These are phyloP conservation scores for Mucor ambiguus DNA, from an alignment of 371 early-diverging fungal species.

Conservation along the genomic window DNA sequence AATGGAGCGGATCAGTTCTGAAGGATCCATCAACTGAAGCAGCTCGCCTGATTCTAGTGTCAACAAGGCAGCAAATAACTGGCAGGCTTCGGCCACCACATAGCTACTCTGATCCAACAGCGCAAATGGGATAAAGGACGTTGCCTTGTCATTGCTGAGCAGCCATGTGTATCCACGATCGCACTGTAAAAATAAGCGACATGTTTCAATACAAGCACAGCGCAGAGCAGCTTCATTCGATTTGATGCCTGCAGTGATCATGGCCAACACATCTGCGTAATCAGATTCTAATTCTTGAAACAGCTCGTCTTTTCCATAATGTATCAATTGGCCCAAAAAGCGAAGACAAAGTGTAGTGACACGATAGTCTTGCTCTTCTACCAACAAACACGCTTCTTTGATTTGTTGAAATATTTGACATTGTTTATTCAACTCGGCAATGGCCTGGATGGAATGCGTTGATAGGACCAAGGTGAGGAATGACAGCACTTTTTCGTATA, in stretches of 20 bases:
- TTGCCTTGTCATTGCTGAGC: slow-evolving; percentile 24
- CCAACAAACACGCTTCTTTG: slow-evolving; percentile 4
- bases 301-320: slow-evolving; percentile 9
- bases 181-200: slow-evolving; percentile 25
- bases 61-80: slow-evolving; percentile 17
- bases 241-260: slow-evolving; percentile 16
- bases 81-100: slow-evolving; percentile 33
- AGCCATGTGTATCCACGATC: slow-evolving; percentile 25
- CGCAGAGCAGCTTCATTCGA: slow-evolving; percentile 40
- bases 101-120: slow-evolving; percentile 39
- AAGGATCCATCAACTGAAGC: slow-evolving; percentile 25
- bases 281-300: slow-evolving; percentile 14
- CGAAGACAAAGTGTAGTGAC: slow-evolving; percentile 42
- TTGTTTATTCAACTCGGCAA: neutral
- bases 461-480: slow-evolving; percentile 19
- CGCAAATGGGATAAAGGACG: slow-evolving; percentile 23
- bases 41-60: neutral
- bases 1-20: slow-evolving; percentile 19
- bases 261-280: slow-evolving; percentile 19
- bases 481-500: slow-evolving; percentile 51
- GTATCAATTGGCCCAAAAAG: slow-evolving; percentile 35
- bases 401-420: slow-evolving; percentile 11
- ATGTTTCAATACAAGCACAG: slow-evolving; percentile 40
- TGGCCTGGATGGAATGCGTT: neutral
- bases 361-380: slow-evolving; percentile 42